Evolutionary conservation across 2,329 filamentous ascomycete species (phyloP).

Genomic region (Ceratocystiopsis brevicomis): DNA sequence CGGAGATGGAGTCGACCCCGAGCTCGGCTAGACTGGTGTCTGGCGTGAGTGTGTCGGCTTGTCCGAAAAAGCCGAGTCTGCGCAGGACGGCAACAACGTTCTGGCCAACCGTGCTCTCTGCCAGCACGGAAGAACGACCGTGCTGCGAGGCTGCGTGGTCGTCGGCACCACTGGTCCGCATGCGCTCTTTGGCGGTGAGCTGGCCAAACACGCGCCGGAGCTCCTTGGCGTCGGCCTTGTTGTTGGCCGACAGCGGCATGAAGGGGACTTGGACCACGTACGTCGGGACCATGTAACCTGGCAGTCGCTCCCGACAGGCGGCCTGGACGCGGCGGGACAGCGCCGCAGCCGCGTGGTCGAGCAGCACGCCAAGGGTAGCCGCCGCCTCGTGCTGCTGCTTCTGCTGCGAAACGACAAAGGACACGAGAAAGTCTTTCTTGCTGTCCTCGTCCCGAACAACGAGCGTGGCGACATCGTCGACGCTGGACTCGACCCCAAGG

Average conservation of each 20-base stretch:
- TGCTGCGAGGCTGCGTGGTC: constrained; percentile 8
- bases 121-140: not conserved
- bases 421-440: constrained; percentile 65
- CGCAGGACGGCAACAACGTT: constrained; percentile 23
- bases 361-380: no score
- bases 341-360: constrained; percentile 7
- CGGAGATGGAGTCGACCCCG: constrained; percentile 75
- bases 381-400: not conserved
- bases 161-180: constrained; percentile 34
- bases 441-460: constrained; percentile 53
- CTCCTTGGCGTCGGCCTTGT: constrained; percentile 63
- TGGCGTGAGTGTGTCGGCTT: constrained; percentile 25
- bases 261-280: constrained; percentile 53
- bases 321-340: constrained; percentile 30
- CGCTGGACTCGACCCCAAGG: constrained; percentile 26
- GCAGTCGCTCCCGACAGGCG: constrained; percentile 50
- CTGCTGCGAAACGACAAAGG: constrained; percentile 38
- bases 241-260: constrained; percentile 72
- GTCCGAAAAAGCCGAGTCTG: constrained; percentile 20
- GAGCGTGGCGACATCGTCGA: constrained; percentile 57
- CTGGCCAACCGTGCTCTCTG: not conserved
- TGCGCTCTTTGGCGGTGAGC: constrained; percentile 41
- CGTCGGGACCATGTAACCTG: constrained; percentile 80
- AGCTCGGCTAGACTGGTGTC: constrained; percentile 63
- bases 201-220: constrained; percentile 47